These are phyloP conservation scores for Eragrostis tef DNA, from an alignment of 202 grass and related monocot species.

Conservation along the genomic window DNA sequence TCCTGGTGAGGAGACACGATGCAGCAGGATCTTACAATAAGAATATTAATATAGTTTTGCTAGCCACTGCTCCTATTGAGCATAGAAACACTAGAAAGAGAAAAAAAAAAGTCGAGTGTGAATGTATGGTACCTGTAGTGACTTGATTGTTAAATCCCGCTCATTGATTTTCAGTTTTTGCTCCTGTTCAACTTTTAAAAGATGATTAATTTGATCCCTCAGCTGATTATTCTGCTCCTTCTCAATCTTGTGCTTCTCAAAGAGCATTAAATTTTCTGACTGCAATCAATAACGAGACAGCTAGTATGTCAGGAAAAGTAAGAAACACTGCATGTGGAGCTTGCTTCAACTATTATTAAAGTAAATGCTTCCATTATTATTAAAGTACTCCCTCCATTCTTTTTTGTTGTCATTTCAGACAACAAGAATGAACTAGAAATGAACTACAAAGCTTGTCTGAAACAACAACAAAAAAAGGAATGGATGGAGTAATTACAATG, in stretches of 20 bases:
- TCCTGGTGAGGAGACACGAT: not conserved
- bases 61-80: not conserved
- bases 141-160: slow-evolving; percentile 78
- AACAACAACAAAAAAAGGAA: no score
- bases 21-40: slow-evolving; percentile 9
- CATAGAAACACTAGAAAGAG: slow-evolving; percentile 14
- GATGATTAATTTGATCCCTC: slow-evolving; percentile 74
- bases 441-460: no score
- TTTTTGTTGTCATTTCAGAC: no score
- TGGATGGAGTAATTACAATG: no score
- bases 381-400: no score
- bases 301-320: slow-evolving; percentile 25
- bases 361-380: not conserved
- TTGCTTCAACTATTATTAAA: slow-evolving; percentile 26
- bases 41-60: not conserved
- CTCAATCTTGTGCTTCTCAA: slow-evolving; percentile 81
- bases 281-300: slow-evolving; percentile 55
- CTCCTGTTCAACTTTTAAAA: slow-evolving; percentile 83
- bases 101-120: not conserved
- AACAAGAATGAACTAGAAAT: no score
- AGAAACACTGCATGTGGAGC: not conserved
- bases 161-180: slow-evolving; percentile 85
- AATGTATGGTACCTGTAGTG: slow-evolving; percentile 64
- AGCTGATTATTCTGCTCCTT: slow-evolving; percentile 91
- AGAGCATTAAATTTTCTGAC: slow-evolving; percentile 91